A percentile compares a stretch with the other conserved stretches of the same genome.
phyloP scores from a whole-genome alignment of 495 filamentous ascomycete species.

The Penicillium bialowiezense region DNA sequence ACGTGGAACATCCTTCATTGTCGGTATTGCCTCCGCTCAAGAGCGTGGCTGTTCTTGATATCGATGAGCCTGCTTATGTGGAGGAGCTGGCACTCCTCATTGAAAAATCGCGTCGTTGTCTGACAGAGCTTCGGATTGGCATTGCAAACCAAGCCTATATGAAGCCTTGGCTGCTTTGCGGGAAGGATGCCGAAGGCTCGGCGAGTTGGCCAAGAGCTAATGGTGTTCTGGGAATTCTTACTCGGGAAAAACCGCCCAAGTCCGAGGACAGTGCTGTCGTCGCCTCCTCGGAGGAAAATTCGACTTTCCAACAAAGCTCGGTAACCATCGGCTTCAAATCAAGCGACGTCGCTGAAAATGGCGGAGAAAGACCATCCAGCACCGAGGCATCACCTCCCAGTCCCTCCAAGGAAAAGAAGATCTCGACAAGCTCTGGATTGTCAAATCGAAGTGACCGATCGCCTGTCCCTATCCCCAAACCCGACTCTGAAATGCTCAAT shows the following conservation, averaged over 20 bases:
- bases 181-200: conserved; percentile 25
- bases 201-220: conserved; percentile 50
- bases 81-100: conserved; percentile 87
- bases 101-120: conserved; percentile 61
- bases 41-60: conserved; percentile 79
- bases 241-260: conserved; percentile 37
- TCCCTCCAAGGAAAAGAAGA: neutral
- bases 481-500: conserved; percentile 43
- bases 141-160: conserved; percentile 60
- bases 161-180: conserved; percentile 51
- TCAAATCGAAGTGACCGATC: conserved; percentile 2
- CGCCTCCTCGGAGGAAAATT: neutral
- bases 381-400: neutral
- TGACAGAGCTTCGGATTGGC: conserved; percentile 78
- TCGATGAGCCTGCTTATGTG: conserved; percentile 83
- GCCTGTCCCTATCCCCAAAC: neutral
- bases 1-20: conserved; percentile 82
- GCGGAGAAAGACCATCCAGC: neutral
- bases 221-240: conserved; percentile 71
- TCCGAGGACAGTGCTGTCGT: neutral
- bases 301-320: conserved; percentile 4
- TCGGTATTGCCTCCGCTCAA: conserved; percentile 79
- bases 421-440: neutral
- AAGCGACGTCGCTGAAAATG: neutral
- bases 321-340: neutral